Evolutionary conservation across 163 green algal genomes (phyloP), one percentile per base, ranked within the genome.

Genomic region (Chlamydomonas reinhardtii): DNA sequence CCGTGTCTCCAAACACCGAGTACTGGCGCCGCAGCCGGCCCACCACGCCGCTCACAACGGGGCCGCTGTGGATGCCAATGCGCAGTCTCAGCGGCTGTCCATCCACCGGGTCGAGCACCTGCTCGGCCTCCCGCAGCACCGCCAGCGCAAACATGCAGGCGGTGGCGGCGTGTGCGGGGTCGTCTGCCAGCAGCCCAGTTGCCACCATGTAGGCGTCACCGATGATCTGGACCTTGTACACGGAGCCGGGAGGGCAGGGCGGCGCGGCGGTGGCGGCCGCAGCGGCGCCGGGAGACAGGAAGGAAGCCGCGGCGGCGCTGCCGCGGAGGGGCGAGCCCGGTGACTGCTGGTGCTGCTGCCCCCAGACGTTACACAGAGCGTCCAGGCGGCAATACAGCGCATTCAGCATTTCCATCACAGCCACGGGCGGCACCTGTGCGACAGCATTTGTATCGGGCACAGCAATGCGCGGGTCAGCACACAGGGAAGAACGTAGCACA

Each of bases 141-240:
- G 54, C 80, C 70, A 80, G 27, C 27, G 69, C 80, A n/a, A 86
- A 86, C 6, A 43, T 19, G 62, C 54, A 74, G n/a, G 68, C 56
- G 54, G 54, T 86, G 4, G 66, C 62, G 22, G 80, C 80, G 71
- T 86, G 80, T 31, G 24, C 20, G 5, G 80, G 80, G 80, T 79
- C 56, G n/a, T 86, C 80, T 16, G 25, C 17, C 56, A 86, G 35
- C 70, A 86, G 80, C 34, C 80, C 80, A 25, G 80, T 86, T 14
- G 69, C 69, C 3, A 75, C 80, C 80, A 86, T 86, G 80, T 86
- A 86, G 70, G 62, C 66, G n/a, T 86, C 80, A 14, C 80, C 80
- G 35, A 86, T 86, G 80, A 75, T 86, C 56, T 86, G 62, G 20
- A 86, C 80, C 70, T 86, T 86, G 80, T 86, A 86, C 34, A 86